Conservation (phyloP, 495 filamentous ascomycete genomes). For the Friedmanniomyces endolithicus region DNA sequence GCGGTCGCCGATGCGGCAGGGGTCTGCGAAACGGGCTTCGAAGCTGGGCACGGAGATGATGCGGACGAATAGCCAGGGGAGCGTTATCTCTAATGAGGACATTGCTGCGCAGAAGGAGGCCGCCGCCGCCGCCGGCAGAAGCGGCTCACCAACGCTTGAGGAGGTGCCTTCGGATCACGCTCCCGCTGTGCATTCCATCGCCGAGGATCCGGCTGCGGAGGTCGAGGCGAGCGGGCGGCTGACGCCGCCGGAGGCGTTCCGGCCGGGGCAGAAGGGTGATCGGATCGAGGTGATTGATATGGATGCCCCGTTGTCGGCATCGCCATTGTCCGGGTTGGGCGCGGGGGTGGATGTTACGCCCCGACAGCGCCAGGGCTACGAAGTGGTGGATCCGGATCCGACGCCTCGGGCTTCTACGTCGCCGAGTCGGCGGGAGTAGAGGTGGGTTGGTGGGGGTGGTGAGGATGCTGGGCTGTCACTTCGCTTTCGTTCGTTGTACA, state of each 20-base stretch:
- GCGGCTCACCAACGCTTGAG: too few relatives aligned
- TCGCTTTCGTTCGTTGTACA: background rate
- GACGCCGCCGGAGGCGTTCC: conserved; percentile 36
- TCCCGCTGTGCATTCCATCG: conserved; percentile 18
- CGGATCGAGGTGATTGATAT: conserved; percentile 32
- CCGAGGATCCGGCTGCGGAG: conserved; percentile 22
- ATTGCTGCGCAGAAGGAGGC: conserved; percentile 22
- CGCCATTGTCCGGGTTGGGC: too few relatives aligned
- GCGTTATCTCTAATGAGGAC: conserved; percentile 46
- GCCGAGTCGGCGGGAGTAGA: conserved; percentile 9
- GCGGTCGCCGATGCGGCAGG: conserved; percentile 40
- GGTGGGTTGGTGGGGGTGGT: background rate
- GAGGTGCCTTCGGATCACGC: too few relatives aligned
- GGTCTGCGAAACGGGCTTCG: conserved; percentile 39
- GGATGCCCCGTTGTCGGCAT: conserved; percentile 14
- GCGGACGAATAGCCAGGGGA: conserved; percentile 84
- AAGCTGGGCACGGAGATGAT: conserved; percentile 92
- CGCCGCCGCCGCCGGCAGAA: too few relatives aligned
- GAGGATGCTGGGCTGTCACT: background rate
- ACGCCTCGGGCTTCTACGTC: conserved; percentile 18
- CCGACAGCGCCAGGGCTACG: conserved; percentile 5
- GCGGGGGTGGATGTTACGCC: conserved; percentile 16
- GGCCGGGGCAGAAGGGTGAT: conserved; percentile 23
- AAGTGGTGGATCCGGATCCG: conserved; percentile 18
- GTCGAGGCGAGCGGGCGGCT: conserved; percentile 21